Evolutionary conservation across 257 asterid species (phyloP).

Genomic region (Thymus mandschuricus): DNA sequence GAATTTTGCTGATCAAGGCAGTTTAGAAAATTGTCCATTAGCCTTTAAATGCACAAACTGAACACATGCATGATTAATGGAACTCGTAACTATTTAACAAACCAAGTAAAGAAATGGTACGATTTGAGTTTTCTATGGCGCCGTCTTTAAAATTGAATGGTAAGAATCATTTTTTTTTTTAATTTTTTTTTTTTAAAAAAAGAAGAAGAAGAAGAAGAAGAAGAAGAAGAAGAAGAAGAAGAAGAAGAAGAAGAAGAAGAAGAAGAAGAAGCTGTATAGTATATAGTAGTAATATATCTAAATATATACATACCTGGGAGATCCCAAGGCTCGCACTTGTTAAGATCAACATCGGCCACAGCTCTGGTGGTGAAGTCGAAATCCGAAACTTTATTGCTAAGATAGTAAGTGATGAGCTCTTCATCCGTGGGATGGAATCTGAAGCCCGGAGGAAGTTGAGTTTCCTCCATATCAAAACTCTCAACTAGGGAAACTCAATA

Average conservation of each 20-base stretch:
- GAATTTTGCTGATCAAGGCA: too few species aligned
- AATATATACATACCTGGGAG: conserved; percentile 65
- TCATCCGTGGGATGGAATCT: conserved; percentile 90
- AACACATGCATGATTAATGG: too few species aligned
- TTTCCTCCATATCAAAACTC: conserved; percentile 54
- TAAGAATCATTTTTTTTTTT: too few species aligned
- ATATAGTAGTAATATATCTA: neutral
- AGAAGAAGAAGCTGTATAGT: neutral
- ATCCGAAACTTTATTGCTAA: conserved; percentile 53
- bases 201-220: neutral
- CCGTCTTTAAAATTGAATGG: too few species aligned
- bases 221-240: neutral
- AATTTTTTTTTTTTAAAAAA: too few species aligned
- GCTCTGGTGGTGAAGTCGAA: conserved; percentile 29
- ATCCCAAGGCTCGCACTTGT: conserved; percentile 89
- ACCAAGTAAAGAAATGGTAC: too few species aligned
- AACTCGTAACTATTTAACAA: too few species aligned
- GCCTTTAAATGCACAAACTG: too few species aligned
- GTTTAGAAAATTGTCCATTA: too few species aligned
- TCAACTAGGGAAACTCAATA: too few species aligned
- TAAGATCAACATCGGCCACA: conserved; percentile 34
- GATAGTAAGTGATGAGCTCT: conserved; percentile 75
- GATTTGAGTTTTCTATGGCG: too few species aligned
- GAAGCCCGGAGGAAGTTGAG: conserved; percentile 79
- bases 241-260: neutral